Conservation (phyloP, 345 rosid genomes). For the Lepidium aucheri region DNA sequence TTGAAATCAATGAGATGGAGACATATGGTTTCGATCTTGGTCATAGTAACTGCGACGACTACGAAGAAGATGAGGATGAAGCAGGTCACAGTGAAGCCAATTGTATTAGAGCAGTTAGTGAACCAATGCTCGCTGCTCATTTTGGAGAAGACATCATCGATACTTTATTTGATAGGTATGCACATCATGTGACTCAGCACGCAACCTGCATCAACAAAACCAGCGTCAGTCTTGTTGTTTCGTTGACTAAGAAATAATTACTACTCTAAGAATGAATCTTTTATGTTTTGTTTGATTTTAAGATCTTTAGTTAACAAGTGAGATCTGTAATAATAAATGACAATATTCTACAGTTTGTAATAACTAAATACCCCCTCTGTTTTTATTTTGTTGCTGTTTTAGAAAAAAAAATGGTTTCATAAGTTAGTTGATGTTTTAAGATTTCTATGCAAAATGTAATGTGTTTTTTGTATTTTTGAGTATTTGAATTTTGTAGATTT, state of each 20-base stretch:
- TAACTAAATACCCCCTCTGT: no score
- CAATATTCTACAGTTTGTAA: background rate
- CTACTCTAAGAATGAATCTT: background rate
- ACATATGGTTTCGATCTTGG: constrained; percentile 13
- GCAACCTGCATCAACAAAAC: constrained; percentile 3
- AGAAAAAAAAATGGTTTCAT: no score
- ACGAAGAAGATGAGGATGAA: background rate
- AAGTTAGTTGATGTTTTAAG: no score
- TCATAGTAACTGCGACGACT: background rate
- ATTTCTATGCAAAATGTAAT: no score
- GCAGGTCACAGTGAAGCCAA: constrained; percentile 25
- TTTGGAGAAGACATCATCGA: constrained; percentile 25
- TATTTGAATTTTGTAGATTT: no score
- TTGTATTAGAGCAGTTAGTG: constrained; percentile 23
- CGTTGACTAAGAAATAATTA: constrained; percentile 14
- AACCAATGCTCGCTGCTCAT: constrained; percentile 24
- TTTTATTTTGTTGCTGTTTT: no score
- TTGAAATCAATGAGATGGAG: constrained; percentile 25
- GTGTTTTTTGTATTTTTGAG: no score
- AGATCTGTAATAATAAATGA: background rate
- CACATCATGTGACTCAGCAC: constrained; percentile 14
- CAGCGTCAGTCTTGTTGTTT: constrained; percentile 12
- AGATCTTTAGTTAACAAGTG: background rate
- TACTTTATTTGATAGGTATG: constrained; percentile 25
- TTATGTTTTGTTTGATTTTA: background rate